phyloP scores from a whole-genome alignment of 148 eudicot species.

The Spergularia bocconei region DNA sequence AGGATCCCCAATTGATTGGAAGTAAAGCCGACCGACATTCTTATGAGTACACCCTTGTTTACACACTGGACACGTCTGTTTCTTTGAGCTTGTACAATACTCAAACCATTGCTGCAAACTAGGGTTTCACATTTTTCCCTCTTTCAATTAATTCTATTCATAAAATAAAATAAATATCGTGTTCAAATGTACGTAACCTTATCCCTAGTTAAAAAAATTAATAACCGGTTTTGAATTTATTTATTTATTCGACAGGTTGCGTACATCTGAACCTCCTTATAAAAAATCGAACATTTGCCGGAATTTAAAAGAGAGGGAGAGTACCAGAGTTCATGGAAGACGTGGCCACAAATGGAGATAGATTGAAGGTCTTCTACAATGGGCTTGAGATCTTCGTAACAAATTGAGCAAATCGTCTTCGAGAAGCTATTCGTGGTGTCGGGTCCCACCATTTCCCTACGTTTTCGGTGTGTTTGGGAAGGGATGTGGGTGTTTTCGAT shows the following conservation, averaged over 20 bases:
- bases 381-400: slow-evolving; percentile 94
- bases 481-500: neutral
- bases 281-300: no score
- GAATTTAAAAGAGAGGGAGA: neutral
- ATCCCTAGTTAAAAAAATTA: neutral
- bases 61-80: slow-evolving; percentile 84
- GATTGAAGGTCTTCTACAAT: slow-evolving; percentile 87
- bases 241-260: no score
- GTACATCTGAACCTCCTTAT: neutral
- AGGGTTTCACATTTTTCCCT: slow-evolving; percentile 26
- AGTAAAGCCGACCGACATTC: slow-evolving; percentile 70
- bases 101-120: slow-evolving; percentile 98
- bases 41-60: slow-evolving; percentile 66
- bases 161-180: no score
- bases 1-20: slow-evolving; percentile 74
- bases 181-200: no score
- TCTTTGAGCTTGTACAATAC: slow-evolving; percentile 62
- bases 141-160: neutral
- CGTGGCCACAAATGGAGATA: slow-evolving; percentile 92
- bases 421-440: slow-evolving; percentile 34
- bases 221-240: neutral
- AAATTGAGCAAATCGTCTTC: slow-evolving; percentile 87
- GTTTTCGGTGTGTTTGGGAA: neutral
- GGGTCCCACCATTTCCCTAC: slow-evolving; percentile 19
- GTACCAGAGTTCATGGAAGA: slow-evolving; percentile 96